phyloP scores from a whole-genome alignment of 1,284 basidiomycete genomes.

The Coniferiporia sulphurascens region DNA sequence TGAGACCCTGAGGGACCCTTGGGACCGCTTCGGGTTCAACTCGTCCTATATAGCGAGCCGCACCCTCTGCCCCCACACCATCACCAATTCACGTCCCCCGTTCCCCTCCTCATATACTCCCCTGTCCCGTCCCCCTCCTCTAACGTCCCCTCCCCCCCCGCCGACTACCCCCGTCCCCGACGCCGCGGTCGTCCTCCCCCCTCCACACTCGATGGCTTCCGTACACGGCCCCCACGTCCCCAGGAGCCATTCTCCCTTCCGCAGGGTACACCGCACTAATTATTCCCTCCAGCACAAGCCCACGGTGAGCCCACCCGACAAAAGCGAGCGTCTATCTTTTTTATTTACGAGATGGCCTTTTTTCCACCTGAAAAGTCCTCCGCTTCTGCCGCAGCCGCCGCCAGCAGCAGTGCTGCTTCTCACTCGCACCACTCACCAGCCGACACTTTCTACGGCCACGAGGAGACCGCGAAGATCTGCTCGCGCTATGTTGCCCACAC shows the following conservation, averaged over 20 bases:
- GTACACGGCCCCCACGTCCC: slow-evolving; percentile 6
- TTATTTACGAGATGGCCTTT: too few relatives aligned
- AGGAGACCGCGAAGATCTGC: slow-evolving; percentile 36
- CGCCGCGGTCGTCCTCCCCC: neutral
- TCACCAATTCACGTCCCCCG: too few relatives aligned
- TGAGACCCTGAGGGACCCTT: too few relatives aligned
- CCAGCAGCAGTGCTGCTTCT: neutral
- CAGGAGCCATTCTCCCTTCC: neutral
- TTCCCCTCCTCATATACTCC: too few relatives aligned
- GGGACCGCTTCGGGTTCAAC: too few relatives aligned
- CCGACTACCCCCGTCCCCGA: neutral
- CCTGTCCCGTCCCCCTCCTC: too few relatives aligned
- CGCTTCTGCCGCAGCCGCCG: neutral
- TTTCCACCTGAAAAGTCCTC: too few relatives aligned
- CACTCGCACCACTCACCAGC: neutral
- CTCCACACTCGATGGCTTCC: neutral
- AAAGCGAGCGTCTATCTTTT: too few relatives aligned
- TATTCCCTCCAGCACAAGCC: neutral
- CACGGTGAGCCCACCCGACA: neutral
- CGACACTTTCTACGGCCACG: slow-evolving; percentile 41
- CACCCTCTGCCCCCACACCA: too few relatives aligned
- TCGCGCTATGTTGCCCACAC: slow-evolving; percentile 39
- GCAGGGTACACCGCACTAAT: neutral
- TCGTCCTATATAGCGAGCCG: too few relatives aligned
- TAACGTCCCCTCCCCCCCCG: neutral